Evolutionary conservation across 352 stramenopile genomes (phyloP), one percentile per base, ranked within the genome.

Genomic region (Aphanomyces astaci): DNA sequence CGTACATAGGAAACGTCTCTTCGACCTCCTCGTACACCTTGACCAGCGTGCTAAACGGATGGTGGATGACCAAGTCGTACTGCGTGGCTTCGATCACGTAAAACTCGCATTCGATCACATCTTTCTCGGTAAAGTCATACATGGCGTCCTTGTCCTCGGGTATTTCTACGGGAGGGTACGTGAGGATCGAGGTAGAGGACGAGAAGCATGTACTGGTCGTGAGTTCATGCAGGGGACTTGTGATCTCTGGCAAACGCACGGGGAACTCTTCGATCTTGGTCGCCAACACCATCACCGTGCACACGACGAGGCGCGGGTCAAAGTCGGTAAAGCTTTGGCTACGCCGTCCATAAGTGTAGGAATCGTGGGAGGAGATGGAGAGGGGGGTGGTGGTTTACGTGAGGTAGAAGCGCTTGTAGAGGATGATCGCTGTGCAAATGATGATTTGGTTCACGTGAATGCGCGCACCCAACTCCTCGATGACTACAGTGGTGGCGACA

Each of bases 261-360:
- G 94, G 87, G 71, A 84, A 92, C 62, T 95, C 87, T 66, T 95
- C 87, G 22, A 93, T 85, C 63, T 95, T 95, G 33, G 87, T 92
- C 54, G 87, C 81, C 25, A 95, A 71, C 72, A 94, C 94, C 46
- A 95, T 90, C 13, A 91, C 83, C 0, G 87, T 95, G 27, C 84
- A 85, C 24, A 90, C 81, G 17, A 95, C 83, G 63, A 95, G 68
- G 45, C 92, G 87, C 40, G 87, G 87, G 57, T 95, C 87, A 72
- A 95, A 95, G 64, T 95, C 92, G 70, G 79, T 78, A 64, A 95
- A 95, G 71, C 87, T 94, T 71, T 95, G 82, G n/a, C 87, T 95
- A n/a, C n/a, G n/a, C n/a, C n/a, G n/a, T n/a, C n/a, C n/a, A n/a
- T n/a, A n/a, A n/a, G n/a, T n/a, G n/a, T n/a, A n/a, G n/a, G n/a